A percentile compares a stretch with the other conserved stretches of the same genome.
Evolutionary conservation across 2,329 filamentous ascomycete genomes (phyloP).

Genomic region (Penicillium sp.): DNA sequence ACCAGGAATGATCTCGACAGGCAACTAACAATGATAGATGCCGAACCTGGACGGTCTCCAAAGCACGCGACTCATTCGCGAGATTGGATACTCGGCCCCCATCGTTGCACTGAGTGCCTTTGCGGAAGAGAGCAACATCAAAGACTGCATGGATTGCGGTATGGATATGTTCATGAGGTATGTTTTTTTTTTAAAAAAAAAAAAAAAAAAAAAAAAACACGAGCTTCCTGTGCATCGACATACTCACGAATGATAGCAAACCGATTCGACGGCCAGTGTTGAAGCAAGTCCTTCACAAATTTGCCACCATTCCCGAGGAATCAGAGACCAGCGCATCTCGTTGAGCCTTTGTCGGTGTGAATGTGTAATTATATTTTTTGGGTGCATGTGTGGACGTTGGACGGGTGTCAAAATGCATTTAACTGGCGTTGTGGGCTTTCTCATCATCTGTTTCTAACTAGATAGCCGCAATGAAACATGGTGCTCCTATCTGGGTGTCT

Average conservation of each 20-base stretch:
- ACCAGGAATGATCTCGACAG: neutral
- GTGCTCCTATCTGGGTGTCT: neutral
- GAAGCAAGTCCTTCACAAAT: conserved; percentile 81
- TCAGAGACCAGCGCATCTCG: conserved; percentile 22
- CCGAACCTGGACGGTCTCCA: conserved; percentile 89
- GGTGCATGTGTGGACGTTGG: neutral
- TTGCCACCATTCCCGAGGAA: conserved; percentile 80
- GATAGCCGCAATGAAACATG: neutral
- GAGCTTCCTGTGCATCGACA: neutral
- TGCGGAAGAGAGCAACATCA: conserved; percentile 85
- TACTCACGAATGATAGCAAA: conserved; percentile 47
- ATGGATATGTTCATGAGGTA: conserved; percentile 84
- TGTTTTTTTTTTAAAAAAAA: too few relatives aligned
- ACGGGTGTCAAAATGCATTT: neutral
- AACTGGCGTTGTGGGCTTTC: neutral
- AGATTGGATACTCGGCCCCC: conserved; percentile 84
- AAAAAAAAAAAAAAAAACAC: too few relatives aligned
- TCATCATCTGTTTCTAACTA: neutral
- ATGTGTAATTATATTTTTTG: neutral
- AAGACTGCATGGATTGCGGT: conserved; percentile 83
- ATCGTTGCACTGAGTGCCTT: conserved; percentile 93
- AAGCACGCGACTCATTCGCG: conserved; percentile 80
- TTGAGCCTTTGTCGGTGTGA: neutral
- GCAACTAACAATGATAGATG: conserved; percentile 62
- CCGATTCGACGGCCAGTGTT: conserved; percentile 81